Conservation (phyloP, 163 green algal genomes). For the Scenedesmus sp. region DNA sequence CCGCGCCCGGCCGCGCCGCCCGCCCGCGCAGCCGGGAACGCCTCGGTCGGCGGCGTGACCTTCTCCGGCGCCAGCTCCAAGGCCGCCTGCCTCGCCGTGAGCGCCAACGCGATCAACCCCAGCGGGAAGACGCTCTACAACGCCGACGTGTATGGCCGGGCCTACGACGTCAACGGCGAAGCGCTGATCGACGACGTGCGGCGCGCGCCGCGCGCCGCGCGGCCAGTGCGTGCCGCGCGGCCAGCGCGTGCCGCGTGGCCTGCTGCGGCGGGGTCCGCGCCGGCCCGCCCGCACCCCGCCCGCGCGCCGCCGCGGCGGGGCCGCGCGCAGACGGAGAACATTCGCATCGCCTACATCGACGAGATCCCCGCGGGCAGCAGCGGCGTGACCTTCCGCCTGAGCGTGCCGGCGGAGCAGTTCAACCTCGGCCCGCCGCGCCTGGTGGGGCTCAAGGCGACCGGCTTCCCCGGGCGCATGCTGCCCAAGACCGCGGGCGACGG, state of each 20-base stretch:
- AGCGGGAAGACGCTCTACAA: slow-evolving; percentile 41
- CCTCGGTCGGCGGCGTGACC: slow-evolving; percentile 34
- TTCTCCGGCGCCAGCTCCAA: slow-evolving; percentile 26
- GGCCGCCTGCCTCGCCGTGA: slow-evolving; percentile 36
- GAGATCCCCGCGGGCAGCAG: slow-evolving; percentile 36
- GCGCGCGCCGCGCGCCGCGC: too few relatives aligned
- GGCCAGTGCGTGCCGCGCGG: neutral
- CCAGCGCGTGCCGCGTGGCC: too few relatives aligned
- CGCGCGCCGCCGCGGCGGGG: too few relatives aligned
- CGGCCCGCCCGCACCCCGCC: too few relatives aligned
- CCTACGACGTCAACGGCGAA: slow-evolving; percentile 43
- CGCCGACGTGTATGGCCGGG: slow-evolving; percentile 22
- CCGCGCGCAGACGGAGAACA: slow-evolving; percentile 21
- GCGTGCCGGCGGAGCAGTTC: slow-evolving; percentile 20
- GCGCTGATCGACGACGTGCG: slow-evolving; percentile 42
- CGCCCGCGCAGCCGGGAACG: slow-evolving; percentile 5
- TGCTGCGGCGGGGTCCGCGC: too few relatives aligned
- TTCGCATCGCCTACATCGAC: slow-evolving; percentile 47
- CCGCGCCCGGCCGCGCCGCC: neutral
- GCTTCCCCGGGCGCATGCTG: slow-evolving; percentile 43
- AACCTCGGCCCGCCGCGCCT: slow-evolving; percentile 29
- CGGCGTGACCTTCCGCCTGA: slow-evolving; percentile 34
- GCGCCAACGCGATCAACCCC: slow-evolving; percentile 34
- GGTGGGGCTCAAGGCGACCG: slow-evolving; percentile 30
- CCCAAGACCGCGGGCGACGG: slow-evolving; percentile 5